phyloP scores from a whole-genome alignment of 495 filamentous ascomycete genomes.

The Symbiotaphrina buchneri region DNA sequence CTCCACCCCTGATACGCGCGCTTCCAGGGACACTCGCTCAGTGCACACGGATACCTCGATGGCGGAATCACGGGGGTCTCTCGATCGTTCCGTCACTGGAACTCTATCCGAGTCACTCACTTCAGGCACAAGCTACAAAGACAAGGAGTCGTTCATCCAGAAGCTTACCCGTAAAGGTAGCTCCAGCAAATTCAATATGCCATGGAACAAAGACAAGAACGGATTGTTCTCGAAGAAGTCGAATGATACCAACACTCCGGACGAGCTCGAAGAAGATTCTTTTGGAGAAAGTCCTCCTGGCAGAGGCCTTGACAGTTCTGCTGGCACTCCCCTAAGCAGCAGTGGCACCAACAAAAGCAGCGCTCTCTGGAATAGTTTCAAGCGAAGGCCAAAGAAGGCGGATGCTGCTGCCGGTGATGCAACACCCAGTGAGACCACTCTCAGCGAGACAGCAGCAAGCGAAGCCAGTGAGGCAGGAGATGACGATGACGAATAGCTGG shows the following conservation, averaged over 20 bases:
- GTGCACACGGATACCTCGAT: slow-evolving; percentile 37
- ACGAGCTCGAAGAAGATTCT: too few relatives aligned
- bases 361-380: too few relatives aligned
- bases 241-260: slow-evolving; percentile 12
- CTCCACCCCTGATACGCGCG: slow-evolving; percentile 38
- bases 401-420: too few relatives aligned
- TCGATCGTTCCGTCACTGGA: slow-evolving; percentile 44
- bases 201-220: slow-evolving; percentile 41
- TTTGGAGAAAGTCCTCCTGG: too few relatives aligned
- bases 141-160: slow-evolving; percentile 40
- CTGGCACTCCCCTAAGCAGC: too few relatives aligned
- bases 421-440: too few relatives aligned
- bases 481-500: too few relatives aligned
- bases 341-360: too few relatives aligned
- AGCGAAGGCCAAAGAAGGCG: too few relatives aligned
- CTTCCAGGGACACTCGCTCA: slow-evolving; percentile 35
- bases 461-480: too few relatives aligned
- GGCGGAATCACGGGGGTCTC: slow-evolving; percentile 52
- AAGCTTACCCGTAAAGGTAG: slow-evolving; percentile 62
- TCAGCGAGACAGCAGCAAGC: too few relatives aligned
- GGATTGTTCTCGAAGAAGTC: slow-evolving; percentile 36
- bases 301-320: too few relatives aligned
- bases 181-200: slow-evolving; percentile 55
- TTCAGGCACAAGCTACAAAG: slow-evolving; percentile 15
- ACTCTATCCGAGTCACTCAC: slow-evolving; percentile 37